Conservation (phyloP, 305 asterid genomes). For the Fraxinus ornus region DNA sequence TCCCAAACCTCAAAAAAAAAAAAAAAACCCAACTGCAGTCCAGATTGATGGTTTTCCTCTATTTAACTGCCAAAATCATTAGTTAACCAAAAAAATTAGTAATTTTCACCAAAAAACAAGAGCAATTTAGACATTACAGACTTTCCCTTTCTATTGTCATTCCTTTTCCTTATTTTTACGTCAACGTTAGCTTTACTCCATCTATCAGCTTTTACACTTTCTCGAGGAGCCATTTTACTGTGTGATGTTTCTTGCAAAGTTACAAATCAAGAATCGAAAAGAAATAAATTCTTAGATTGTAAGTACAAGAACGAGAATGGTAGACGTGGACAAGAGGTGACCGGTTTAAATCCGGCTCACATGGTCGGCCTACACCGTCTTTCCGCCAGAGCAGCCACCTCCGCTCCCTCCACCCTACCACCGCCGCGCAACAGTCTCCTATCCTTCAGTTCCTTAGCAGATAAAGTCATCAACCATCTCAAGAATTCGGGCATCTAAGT, state of each 20-base stretch:
- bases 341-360: slow-evolving; percentile 80
- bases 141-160: no score
- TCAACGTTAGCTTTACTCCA: slow-evolving; percentile 31
- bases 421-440: slow-evolving; percentile 79
- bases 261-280: slow-evolving; percentile 17
- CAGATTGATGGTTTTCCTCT: no score
- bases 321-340: slow-evolving; percentile 94
- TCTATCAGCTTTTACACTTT: slow-evolving; percentile 21
- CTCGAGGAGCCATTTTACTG: slow-evolving; percentile 22
- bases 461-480: slow-evolving; percentile 65
- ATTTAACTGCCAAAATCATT: no score
- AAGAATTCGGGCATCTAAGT: slow-evolving; percentile 58
- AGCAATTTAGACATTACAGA: no score
- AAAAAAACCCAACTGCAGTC: no score
- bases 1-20: no score
- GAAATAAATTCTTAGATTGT: background rate
- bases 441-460: slow-evolving; percentile 54
- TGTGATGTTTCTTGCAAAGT: slow-evolving; percentile 4
- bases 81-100: no score
- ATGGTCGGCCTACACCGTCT: slow-evolving; percentile 92
- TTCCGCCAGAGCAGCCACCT: slow-evolving; percentile 39
- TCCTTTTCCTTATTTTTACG: slow-evolving; percentile 36
- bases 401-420: slow-evolving; percentile 70
- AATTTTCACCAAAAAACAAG: no score
- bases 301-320: slow-evolving; percentile 44